Evolutionary conservation across 192 early-diverging fungal genomes (phyloP), one percentile per base, ranked within the genome.

Genomic region (Linnemannia exigua): DNA sequence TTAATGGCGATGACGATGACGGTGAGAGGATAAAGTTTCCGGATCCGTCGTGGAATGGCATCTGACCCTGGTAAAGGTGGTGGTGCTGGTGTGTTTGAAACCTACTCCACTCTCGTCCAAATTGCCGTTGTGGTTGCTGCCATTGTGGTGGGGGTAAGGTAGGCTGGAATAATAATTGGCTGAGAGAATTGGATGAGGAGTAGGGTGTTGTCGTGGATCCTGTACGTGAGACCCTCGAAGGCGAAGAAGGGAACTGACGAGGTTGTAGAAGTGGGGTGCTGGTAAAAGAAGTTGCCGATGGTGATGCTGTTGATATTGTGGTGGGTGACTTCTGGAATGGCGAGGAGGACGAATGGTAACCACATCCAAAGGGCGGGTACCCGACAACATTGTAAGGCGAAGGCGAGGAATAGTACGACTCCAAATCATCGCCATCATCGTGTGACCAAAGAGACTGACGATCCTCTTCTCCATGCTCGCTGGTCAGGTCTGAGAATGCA

Each of bases 21-120:
- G 41, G 41, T 44, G 41, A 44, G 41, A 44, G 8, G 3, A 9
- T 19, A 77, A 83, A 83, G 31, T 83, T 78, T 15, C 81, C 81
- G 28, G 81, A 77, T 35, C 81, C 81, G n/a, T 83, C 81, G 20
- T 83, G 81, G 70, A 83, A 69, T 22, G 74, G 81, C 81, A 83
- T 77, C 20, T 74, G 75, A 67, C 61, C 74, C 28, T 77, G 81
- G n/a, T 46, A n/a, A n/a, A n/a, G 5, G 1, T 52, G 31, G 37
- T 25, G 41, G n/a, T n/a, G n/a, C n/a, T 68, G 5, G 75, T n/a
- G 37, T 16, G 25, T 54, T 16, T 46, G 25, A 25, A n/a, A 35
- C 28, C 36, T 50, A 47, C 48, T 48, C 76, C 35, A 61, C 28
- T 37, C 33, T 37, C 47, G 25, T 35, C 76, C 19, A 9, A 67